Base-by-base conservation (phyloP, 164 flowering plant genomes). In the Sextonia rubra region DNA sequence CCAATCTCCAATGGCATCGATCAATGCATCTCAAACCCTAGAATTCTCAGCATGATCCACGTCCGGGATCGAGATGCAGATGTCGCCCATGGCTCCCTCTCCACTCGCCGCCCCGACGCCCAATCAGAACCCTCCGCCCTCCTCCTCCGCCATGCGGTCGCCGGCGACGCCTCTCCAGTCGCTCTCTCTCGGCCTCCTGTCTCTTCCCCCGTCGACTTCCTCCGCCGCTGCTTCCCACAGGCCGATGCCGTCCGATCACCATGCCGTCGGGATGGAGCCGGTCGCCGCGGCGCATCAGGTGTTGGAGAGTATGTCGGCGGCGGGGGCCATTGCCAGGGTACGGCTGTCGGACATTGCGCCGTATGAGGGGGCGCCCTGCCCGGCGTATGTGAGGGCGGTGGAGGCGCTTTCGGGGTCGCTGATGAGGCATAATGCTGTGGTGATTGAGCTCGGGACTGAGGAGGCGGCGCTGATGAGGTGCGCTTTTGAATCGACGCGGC, bases 331-430 rank as follows among this genome's bases (percentile, higher is more conserved):
- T 26, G 81, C 88, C 0, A 83, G 91, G 71, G 85, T 91, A 17
- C 76, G 91, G 66, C 80, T 91, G 1, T 83, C 91, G 2, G 98
- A 94, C 44, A 85, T 94, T 12, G 32, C 77, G 49, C 87, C 95
- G 7, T 88, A 85, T 32, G 98, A 92, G 65, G 98, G 98, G n/a
- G 88, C 92, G 2, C 88, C 92, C 0, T 71, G 74, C 9, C 80
- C 75, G 47, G 52, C 80, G 22, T 94, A 90, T 69, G 27, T 75
- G 52, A 85, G 78, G 84, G 91, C 95, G 8, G 89, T 92, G 73
- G 94, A 92, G 81, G 85, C 91, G 48, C 76, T 94, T 12, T 91
- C 93, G 4, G 86, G 84, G 30, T 94, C 98, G 4, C 79, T 94
- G 29, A 88, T 76, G 83, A 83, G 90, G 82, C 85, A 89, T 66